These are phyloP conservation scores for Remersonia thermophila DNA, from an alignment of 2,329 filamentous ascomycete species.

Conservation along the genomic window DNA sequence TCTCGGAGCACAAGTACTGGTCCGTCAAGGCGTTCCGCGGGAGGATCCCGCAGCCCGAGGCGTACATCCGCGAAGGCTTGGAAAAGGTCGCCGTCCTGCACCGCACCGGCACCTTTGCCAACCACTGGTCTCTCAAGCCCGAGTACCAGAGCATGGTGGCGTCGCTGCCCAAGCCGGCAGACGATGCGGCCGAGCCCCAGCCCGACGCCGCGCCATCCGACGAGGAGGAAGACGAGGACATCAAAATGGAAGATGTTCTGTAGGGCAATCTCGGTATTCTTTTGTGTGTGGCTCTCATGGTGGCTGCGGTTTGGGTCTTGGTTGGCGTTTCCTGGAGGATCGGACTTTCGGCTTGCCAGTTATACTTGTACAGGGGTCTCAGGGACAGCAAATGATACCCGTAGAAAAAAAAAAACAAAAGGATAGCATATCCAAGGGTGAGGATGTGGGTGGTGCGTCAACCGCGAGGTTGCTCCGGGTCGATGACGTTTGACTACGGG, in stretches of 20 bases:
- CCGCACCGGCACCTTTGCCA: slow-evolving; percentile 72
- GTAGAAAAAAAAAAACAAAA: slow-evolving; percentile 2
- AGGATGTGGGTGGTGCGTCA: no score
- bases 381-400: slow-evolving; percentile 5
- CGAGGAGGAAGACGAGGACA: slow-evolving; percentile 50
- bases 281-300: slow-evolving; percentile 3
- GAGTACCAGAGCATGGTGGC: slow-evolving; percentile 37
- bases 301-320: not conserved
- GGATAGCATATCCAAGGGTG: not conserved
- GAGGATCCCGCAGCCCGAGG: slow-evolving; percentile 72
- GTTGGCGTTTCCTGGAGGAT: no score
- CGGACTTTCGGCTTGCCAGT: not conserved
- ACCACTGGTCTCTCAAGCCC: slow-evolving; percentile 69
- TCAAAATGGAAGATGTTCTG: slow-evolving; percentile 69
- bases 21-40: slow-evolving; percentile 77
- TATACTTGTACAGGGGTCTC: slow-evolving; percentile 2
- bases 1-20: slow-evolving; percentile 84
- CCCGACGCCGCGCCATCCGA: slow-evolving; percentile 43
- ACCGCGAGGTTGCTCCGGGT: no score
- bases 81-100: slow-evolving; percentile 73
- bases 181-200: slow-evolving; percentile 37
- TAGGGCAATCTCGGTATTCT: not conserved
- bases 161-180: slow-evolving; percentile 33
- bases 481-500: no score
- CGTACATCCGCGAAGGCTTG: slow-evolving; percentile 77